phyloP scores from a whole-genome alignment of 768 basidiomycete genomes.

The Rhodotorula kratochvilovae region DNA sequence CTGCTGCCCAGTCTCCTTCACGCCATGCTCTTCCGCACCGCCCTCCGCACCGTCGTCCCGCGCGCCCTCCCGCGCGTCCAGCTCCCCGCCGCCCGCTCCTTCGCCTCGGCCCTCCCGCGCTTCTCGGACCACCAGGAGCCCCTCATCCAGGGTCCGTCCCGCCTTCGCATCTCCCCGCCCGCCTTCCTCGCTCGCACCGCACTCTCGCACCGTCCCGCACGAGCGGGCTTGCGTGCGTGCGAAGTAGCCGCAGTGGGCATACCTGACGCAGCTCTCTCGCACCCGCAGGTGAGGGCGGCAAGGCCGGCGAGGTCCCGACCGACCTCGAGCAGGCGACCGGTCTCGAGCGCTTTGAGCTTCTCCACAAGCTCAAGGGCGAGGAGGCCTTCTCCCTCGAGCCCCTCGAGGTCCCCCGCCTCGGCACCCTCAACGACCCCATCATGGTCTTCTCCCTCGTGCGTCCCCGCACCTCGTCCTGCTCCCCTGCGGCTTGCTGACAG shows the following conservation, averaged over 20 bases:
- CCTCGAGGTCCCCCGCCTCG: slow-evolving; percentile 75
- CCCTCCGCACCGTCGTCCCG: slow-evolving; percentile 8
- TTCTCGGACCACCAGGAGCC: slow-evolving; percentile 29
- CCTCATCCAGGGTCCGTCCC: slow-evolving; percentile 18
- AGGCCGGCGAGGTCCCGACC: slow-evolving; percentile 63
- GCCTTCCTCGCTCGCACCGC: neutral
- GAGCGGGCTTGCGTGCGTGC: no score
- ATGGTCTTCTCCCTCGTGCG: slow-evolving; percentile 80
- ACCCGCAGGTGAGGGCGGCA: slow-evolving; percentile 35
- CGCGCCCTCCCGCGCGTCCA: slow-evolving; percentile 25
- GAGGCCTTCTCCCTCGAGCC: slow-evolving; percentile 85
- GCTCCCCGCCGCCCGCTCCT: slow-evolving; percentile 22
- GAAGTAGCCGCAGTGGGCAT: no score
- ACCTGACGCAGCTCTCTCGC: neutral
- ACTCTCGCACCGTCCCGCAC: neutral
- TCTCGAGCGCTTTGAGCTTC: slow-evolving; percentile 87
- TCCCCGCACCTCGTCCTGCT: slow-evolving; percentile 40
- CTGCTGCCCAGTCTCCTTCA: no score
- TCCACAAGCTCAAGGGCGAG: slow-evolving; percentile 80
- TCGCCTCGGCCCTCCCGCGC: slow-evolving; percentile 26
- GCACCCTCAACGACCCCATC: slow-evolving; percentile 81
- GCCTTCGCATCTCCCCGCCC: neutral
- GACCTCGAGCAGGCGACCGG: slow-evolving; percentile 90
- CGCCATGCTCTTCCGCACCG: slow-evolving; percentile 21
- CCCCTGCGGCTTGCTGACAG: no score